Percentiles rank a stretch among this genome's conserved stretches.
Conservation (phyloP, 2,329 filamentous ascomycete species). For the Trichoderma koningiopsis region DNA sequence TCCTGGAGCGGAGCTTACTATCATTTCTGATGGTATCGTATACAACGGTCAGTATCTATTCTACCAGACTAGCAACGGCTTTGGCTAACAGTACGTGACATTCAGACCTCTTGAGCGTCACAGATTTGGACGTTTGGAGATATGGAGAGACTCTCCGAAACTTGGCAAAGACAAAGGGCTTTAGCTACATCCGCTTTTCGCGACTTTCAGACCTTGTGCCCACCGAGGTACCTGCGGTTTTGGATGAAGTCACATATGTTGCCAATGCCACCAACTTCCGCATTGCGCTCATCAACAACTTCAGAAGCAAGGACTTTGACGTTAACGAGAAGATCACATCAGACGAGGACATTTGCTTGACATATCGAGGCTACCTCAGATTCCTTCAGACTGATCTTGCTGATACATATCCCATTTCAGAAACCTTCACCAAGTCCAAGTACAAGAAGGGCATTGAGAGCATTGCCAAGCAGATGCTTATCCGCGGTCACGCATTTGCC, state of each 20-base stretch:
- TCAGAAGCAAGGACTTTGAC: slow-evolving; percentile 46
- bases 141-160: slow-evolving; percentile 52
- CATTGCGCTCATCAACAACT: slow-evolving; percentile 48
- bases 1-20: slow-evolving; percentile 52
- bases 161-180: slow-evolving; percentile 44
- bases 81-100: neutral
- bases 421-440: slow-evolving; percentile 44
- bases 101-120: slow-evolving; percentile 53
- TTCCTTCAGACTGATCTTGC: slow-evolving; percentile 55
- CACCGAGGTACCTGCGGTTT: slow-evolving; percentile 42
- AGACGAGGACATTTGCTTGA: slow-evolving; percentile 54
- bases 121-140: slow-evolving; percentile 53
- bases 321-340: slow-evolving; percentile 45
- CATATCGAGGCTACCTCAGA: slow-evolving; percentile 56
- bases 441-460: slow-evolving; percentile 53
- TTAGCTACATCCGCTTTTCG: slow-evolving; percentile 51
- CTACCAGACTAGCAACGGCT: neutral
- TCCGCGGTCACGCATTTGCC: slow-evolving; percentile 56
- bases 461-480: slow-evolving; percentile 58
- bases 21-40: slow-evolving; percentile 58
- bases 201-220: slow-evolving; percentile 52
- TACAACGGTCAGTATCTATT: slow-evolving; percentile 49
- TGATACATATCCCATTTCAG: slow-evolving; percentile 46
- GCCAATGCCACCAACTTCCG: slow-evolving; percentile 55
- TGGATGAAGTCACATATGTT: slow-evolving; percentile 54